phyloP scores from a whole-genome alignment of 768 basidiomycete genomes.

The Termitomyces sp. region DNA sequence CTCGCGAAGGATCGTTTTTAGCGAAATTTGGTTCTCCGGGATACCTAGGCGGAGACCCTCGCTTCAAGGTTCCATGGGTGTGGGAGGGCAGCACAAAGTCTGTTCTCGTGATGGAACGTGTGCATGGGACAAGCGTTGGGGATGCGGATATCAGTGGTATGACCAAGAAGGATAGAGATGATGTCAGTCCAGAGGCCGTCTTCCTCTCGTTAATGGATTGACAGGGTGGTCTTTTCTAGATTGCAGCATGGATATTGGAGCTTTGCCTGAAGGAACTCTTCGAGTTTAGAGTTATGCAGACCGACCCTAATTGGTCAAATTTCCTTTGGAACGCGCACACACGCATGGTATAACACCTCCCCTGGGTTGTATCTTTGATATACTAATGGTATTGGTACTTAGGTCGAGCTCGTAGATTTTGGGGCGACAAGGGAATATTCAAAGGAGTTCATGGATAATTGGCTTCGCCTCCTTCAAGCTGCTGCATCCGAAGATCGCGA shows the following conservation, averaged over 20 bases:
- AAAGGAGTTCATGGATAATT: conserved; percentile 81
- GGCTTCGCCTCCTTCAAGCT: conserved; percentile 79
- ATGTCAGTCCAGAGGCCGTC: conserved; percentile 38
- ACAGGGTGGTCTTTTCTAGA: conserved; percentile 38
- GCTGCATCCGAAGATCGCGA: conserved; percentile 65
- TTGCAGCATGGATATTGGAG: conserved; percentile 74
- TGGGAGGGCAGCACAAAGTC: conserved; percentile 76
- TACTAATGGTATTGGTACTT: not conserved
- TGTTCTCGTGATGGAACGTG: conserved; percentile 87
- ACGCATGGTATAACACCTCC: conserved; percentile 40
- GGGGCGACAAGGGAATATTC: conserved; percentile 89
- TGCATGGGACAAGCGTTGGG: conserved; percentile 78
- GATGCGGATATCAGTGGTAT: conserved; percentile 50
- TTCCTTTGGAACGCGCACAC: conserved; percentile 80
- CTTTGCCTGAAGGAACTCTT: conserved; percentile 90
- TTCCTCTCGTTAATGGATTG: not conserved
- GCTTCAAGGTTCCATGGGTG: conserved; percentile 84
- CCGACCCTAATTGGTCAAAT: conserved; percentile 98
- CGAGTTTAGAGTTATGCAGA: conserved; percentile 91
- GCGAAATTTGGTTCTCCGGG: conserved; percentile 48
- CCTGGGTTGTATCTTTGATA: not conserved
- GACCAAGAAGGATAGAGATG: conserved; percentile 60
- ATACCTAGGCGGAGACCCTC: conserved; percentile 47
- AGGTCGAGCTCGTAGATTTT: conserved; percentile 92
- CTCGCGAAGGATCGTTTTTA: conserved; percentile 72